Conservation (phyloP, 106 monocot species). For the Alisma plantagoaquatica region DNA sequence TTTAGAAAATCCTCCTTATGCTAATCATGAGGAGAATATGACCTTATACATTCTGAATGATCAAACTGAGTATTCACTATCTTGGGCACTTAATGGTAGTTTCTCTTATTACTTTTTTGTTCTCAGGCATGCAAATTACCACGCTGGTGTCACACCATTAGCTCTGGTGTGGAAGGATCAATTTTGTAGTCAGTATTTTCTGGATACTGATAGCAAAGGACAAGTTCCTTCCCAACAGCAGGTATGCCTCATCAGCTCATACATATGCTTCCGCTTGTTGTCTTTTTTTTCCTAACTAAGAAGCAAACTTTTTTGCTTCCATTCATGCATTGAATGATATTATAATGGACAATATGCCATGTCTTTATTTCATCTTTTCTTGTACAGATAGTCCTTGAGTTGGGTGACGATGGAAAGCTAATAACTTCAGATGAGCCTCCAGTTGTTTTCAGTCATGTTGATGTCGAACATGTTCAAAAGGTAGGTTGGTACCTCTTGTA, state of each 20-base stretch:
- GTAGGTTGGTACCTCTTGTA: no score
- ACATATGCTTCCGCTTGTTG: neutral
- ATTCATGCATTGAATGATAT: no score
- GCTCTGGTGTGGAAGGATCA: slow-evolving; percentile 96
- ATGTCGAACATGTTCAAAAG: slow-evolving; percentile 45
- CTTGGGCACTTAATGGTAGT: no score
- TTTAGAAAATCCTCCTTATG: no score
- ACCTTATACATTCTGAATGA: no score
- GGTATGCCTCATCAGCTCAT: slow-evolving; percentile 20
- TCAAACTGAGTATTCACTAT: no score
- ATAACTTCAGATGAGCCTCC: slow-evolving; percentile 85
- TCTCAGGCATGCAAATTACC: slow-evolving; percentile 97
- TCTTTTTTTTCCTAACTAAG: no score
- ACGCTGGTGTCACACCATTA: slow-evolving; percentile 83
- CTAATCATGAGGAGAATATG: no score
- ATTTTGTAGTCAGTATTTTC: slow-evolving; percentile 74
- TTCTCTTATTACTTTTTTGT: no score
- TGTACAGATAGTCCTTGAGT: slow-evolving; percentile 81
- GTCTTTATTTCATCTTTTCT: neutral
- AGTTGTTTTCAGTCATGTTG: slow-evolving; percentile 51
- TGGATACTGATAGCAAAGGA: slow-evolving; percentile 87
- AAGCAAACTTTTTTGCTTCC: no score
- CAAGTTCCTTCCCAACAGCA: slow-evolving; percentile 71
- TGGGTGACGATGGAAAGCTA: slow-evolving; percentile 84
- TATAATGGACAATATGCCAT: no score